phyloP scores from a whole-genome alignment of 1,284 basidiomycete species.

The Austroboletus sp. region DNA sequence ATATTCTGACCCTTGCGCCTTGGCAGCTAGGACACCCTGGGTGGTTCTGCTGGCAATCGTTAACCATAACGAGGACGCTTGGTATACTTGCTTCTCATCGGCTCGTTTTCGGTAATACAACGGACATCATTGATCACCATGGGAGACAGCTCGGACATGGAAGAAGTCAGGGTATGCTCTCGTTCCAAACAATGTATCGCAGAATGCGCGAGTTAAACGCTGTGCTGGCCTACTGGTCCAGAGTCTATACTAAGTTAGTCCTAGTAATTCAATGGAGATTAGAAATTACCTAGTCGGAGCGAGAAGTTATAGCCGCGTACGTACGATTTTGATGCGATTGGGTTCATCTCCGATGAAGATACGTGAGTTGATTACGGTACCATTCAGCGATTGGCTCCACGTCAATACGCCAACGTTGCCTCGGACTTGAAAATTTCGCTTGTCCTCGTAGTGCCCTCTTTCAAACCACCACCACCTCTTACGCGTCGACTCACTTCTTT shows the following conservation, averaged over 20 bases:
- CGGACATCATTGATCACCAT: too few species aligned
- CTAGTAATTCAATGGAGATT: too few species aligned
- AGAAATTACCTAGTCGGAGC: too few species aligned
- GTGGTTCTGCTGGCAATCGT: slow-evolving; percentile 6
- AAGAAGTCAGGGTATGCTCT: neutral
- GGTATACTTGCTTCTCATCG: slow-evolving; percentile 10
- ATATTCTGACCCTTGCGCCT: neutral
- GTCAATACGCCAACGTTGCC: slow-evolving; percentile 6
- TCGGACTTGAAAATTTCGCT: slow-evolving; percentile 20
- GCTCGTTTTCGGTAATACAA: neutral
- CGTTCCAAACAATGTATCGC: too few species aligned
- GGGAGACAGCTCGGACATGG: too few species aligned
- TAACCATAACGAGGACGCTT: neutral
- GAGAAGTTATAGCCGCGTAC: neutral
- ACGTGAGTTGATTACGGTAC: neutral
- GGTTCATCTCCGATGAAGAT: neutral
- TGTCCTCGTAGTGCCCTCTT: slow-evolving; percentile 3
- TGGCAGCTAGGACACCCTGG: neutral
- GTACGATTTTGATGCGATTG: neutral
- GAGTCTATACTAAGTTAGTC: too few species aligned
- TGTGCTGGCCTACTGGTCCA: too few species aligned
- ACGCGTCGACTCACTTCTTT: slow-evolving; percentile 1
- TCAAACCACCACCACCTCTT: slow-evolving; percentile 5
- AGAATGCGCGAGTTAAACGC: too few species aligned
- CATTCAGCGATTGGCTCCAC: slow-evolving; percentile 13